Base-by-base conservation (phyloP, 305 asterid genomes). In the Fraxinus greggii region DNA sequence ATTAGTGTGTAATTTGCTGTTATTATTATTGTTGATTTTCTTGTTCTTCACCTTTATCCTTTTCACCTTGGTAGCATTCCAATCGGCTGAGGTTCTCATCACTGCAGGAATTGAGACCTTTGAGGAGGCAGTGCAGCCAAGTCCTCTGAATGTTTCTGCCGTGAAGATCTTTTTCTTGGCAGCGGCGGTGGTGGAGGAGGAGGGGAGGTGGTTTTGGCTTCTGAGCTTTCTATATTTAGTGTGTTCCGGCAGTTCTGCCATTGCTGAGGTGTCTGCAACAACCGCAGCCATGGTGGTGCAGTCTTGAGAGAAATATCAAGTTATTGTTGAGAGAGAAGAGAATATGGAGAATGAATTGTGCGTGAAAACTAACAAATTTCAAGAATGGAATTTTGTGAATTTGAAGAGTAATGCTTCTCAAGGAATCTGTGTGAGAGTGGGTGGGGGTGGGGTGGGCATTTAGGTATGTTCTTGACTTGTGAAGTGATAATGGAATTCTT, bases 101-200 rank as follows among this genome's bases (percentile, higher is more conserved):
- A 86, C 90, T 0, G 93, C 92, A 59, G 97, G 93, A 5, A 95
- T 92, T 1, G 97, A 95, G 28, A 93, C 97, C 74, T 89, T 94
- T 9, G 95, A 83, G 77, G 97, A 88, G 81, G 92, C 97, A 15
- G 92, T 85, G 81, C 97, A 95, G 7, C 97, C 94, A 17, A 95
- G 79, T 4, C 95, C 97, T 59, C 97, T 80, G 87, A 93, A 92
- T 38, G 93, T 87, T 40, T 89, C 86, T 2, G 92, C 78, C 1
- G 93, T 33, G 83, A 95, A 92, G 79, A 88, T 91, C 83, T 90
- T 95, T 26, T 93, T 95, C 85, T 93, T 93, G 81, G 89, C 74
- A 56, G 83, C 69, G 84, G 83, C 32, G 83, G 83, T 29, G 59
- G 59, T 19, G 28, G 84, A 8, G 76, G 80, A 73, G 42, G 89